phyloP scores from a whole-genome alignment of 306 rosid species.

The Corylus avellana region DNA sequence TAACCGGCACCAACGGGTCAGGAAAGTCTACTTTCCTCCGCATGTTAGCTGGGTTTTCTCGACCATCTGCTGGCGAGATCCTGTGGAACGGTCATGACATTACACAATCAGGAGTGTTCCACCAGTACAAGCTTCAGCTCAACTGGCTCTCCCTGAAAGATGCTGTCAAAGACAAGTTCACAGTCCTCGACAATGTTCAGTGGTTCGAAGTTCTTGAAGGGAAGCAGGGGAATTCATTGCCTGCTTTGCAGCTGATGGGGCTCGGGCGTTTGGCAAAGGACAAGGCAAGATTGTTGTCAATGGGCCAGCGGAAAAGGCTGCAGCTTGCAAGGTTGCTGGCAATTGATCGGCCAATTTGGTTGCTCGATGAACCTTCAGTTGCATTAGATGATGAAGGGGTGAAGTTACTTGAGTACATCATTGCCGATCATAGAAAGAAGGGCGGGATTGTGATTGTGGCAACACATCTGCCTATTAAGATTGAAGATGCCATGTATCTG shows the following conservation, averaged over 20 bases:
- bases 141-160: slow-evolving; percentile 88
- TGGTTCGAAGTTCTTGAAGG: slow-evolving; percentile 86
- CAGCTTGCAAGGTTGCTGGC: slow-evolving; percentile 90
- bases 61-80: slow-evolving; percentile 80
- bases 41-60: slow-evolving; percentile 87
- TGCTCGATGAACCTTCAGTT: slow-evolving; percentile 91
- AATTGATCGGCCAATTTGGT: slow-evolving; percentile 84
- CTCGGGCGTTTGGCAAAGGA: slow-evolving; percentile 74
- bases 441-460: slow-evolving; percentile 87
- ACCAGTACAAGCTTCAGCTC: slow-evolving; percentile 88
- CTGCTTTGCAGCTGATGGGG: slow-evolving; percentile 85
- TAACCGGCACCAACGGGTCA: slow-evolving; percentile 80
- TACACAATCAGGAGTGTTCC: slow-evolving; percentile 66
- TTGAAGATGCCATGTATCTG: slow-evolving; percentile 71
- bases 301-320: slow-evolving; percentile 86
- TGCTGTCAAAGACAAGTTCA: slow-evolving; percentile 53
- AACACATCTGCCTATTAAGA: slow-evolving; percentile 65
- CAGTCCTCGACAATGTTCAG: slow-evolving; percentile 63
- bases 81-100: slow-evolving; percentile 90
- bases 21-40: slow-evolving; percentile 88
- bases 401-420: slow-evolving; percentile 69
- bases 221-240: slow-evolving; percentile 69
- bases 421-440: slow-evolving; percentile 74
- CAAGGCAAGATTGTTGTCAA: slow-evolving; percentile 74
- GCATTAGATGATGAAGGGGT: slow-evolving; percentile 88